These are phyloP conservation scores for Berkeleyomyces basicola DNA, from an alignment of 2,329 filamentous ascomycete species.

Conservation along the genomic window DNA sequence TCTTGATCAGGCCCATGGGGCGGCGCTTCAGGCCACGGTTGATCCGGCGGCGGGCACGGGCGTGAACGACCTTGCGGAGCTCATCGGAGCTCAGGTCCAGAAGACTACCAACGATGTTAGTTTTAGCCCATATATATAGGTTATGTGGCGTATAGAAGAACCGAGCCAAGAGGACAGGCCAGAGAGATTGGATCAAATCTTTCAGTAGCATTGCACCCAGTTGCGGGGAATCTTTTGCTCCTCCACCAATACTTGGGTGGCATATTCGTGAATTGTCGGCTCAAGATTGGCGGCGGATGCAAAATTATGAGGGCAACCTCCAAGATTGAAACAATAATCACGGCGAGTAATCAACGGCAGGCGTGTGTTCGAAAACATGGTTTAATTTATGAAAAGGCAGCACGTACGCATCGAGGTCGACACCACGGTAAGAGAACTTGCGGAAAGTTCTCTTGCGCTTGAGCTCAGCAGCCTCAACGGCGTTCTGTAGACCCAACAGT, in stretches of 20 bases:
- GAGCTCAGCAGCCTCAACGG: slow-evolving; percentile 96
- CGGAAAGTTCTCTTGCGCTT: slow-evolving; percentile 99
- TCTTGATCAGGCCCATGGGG: slow-evolving; percentile 99
- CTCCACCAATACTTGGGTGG: no score
- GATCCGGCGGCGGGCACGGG: slow-evolving; percentile 95
- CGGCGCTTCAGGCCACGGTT: slow-evolving; percentile 99
- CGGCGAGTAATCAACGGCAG: slow-evolving; percentile 24
- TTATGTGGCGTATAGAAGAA: no score
- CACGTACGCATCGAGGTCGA: slow-evolving; percentile 97
- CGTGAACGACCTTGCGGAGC: slow-evolving; percentile 98
- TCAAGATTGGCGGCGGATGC: background rate
- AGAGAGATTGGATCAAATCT: background rate
- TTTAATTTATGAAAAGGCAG: background rate
- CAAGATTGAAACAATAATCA: background rate
- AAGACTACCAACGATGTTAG: slow-evolving; percentile 44
- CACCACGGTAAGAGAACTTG: slow-evolving; percentile 99
- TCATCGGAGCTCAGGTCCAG: slow-evolving; percentile 97
- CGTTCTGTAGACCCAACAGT: slow-evolving; percentile 45
- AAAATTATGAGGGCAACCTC: no score
- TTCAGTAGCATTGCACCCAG: no score
- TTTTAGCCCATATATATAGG: background rate
- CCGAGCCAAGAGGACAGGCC: no score
- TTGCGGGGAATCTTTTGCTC: no score
- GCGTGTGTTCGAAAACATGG: slow-evolving; percentile 38
- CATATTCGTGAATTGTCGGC: background rate